Evolutionary conservation across 116 monocot genomes (phyloP).

Genomic region (Zostera marina): DNA sequence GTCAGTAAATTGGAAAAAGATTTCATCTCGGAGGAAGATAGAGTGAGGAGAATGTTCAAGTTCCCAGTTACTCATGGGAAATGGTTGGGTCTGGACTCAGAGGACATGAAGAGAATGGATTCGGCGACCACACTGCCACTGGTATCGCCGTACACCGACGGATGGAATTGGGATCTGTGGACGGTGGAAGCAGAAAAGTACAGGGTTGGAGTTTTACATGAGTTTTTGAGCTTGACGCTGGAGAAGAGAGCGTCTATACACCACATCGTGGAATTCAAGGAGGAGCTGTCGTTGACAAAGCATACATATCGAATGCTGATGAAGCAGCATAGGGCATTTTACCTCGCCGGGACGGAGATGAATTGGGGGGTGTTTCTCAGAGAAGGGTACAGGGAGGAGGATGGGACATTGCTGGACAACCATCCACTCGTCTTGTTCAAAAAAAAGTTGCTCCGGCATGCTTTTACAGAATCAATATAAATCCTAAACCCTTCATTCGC

Average conservation of each 20-base stretch:
- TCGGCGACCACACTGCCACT: conserved; percentile 42
- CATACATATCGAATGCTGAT: conserved; percentile 60
- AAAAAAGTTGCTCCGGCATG: conserved; percentile 56
- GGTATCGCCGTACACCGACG: conserved; percentile 78
- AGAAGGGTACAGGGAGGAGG: conserved; percentile 40
- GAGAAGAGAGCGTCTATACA: conserved; percentile 90
- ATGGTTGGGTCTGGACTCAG: conserved; percentile 36
- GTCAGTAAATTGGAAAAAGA: conserved; percentile 63
- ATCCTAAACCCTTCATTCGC: no score
- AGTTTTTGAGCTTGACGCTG: conserved; percentile 71
- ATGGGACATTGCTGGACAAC: conserved; percentile 53
- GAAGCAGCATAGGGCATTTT: conserved; percentile 80
- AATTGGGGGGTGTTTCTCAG: conserved; percentile 82
- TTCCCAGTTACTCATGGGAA: conserved; percentile 51
- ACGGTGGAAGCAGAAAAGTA: conserved; percentile 87
- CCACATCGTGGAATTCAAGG: conserved; percentile 89
- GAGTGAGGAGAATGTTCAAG: conserved; percentile 47
- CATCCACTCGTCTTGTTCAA: conserved; percentile 62
- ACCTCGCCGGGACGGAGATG: conserved; percentile 82
- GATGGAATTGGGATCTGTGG: conserved; percentile 49
- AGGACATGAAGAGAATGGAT: conserved; percentile 42
- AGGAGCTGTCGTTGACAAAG: conserved; percentile 71
- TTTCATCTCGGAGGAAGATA: conserved; percentile 50
- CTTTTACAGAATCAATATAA: conserved; percentile 14
- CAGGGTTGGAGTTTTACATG: conserved; percentile 67